Base-by-base conservation (phyloP, 345 rosid species). In the Carallia brachiata region DNA sequence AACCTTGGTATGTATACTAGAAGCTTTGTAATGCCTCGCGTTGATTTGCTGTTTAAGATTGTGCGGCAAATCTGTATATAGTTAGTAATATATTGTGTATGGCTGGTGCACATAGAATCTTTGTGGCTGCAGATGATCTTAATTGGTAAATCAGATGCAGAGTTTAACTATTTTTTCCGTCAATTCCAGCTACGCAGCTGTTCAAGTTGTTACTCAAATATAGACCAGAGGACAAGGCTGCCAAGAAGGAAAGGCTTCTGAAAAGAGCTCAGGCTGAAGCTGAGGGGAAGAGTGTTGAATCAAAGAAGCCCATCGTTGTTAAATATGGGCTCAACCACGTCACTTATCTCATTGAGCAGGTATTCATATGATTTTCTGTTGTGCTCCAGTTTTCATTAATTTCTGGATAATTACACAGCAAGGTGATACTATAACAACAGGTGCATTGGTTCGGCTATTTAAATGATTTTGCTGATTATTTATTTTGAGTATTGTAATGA, bases 311-410 rank as follows among this genome's bases (percentile, higher is more conserved):
- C 6, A 82, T 88, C 79, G 85, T 85, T 18, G 88, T 87, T 39
- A 88, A 88, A 75, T 88, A 88, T 50, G 92, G 89, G n/a, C 85
- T 88, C 19, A 88, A 88, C 76, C 92, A 88, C 66, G 84, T 85
- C 10, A 88, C 92, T 13, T 88, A 88, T 76, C 88, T 88, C 48
- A 85, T 84, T 17, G 90, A 87, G 81, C 89, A 87, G 88, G 89
- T 68, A 40, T 3, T 1, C 9, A 40, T 47, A 2, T 47, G 28
- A 7, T 1, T 27, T 23, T 63, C 55, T 36, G 18, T 34, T 36
- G 28, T 23, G 9, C 27, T 39, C 7, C 31, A 2, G 15, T 23
- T 23, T 55, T 7, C 31, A 23, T 55, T 3, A 44, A 44, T 44
- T 3, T 3, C 16, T 44, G 50, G 13, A 44, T 44, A 44, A 44